Percentiles rank a stretch among this genome's conserved stretches.
phyloP scores from a whole-genome alignment of 2,329 filamentous ascomycete genomes.

The Alternaria alternata region DNA sequence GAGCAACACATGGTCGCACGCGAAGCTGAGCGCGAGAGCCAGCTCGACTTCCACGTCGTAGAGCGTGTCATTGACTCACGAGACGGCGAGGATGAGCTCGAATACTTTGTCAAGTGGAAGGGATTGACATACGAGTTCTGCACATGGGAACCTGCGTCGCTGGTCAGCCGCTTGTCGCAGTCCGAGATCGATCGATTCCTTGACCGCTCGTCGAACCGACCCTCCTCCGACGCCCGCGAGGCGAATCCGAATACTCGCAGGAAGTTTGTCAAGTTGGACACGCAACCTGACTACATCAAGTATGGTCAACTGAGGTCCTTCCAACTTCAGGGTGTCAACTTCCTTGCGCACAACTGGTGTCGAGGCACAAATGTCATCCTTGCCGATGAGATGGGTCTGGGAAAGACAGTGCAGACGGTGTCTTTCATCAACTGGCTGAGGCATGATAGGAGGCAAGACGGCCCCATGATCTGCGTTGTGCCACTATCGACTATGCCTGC shows the following conservation, averaged over 20 bases:
- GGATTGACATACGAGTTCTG: slow-evolving; percentile 90
- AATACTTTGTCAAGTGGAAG: slow-evolving; percentile 98
- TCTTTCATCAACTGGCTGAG: slow-evolving; percentile 97
- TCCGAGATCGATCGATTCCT: slow-evolving; percentile 91
- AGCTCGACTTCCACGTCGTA: slow-evolving; percentile 89
- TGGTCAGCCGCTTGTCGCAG: slow-evolving; percentile 82
- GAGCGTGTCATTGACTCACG: slow-evolving; percentile 89
- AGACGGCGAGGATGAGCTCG: slow-evolving; percentile 78
- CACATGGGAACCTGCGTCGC: slow-evolving; percentile 85
- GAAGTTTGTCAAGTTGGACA: slow-evolving; percentile 65
- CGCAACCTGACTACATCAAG: slow-evolving; percentile 85
- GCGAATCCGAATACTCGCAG: slow-evolving; percentile 75
- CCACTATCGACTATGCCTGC: slow-evolving; percentile 96
- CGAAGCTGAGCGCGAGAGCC: slow-evolving; percentile 86
- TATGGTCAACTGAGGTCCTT: slow-evolving; percentile 89
- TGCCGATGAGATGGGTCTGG: slow-evolving; percentile 97
- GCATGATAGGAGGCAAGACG: slow-evolving; percentile 87
- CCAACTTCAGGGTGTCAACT: slow-evolving; percentile 93
- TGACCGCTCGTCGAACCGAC: slow-evolving; percentile 81
- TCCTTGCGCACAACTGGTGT: slow-evolving; percentile 95
- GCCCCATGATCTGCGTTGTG: slow-evolving; percentile 96
- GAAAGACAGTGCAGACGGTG: slow-evolving; percentile 97
- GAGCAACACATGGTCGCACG: slow-evolving; percentile 96
- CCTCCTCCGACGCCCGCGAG: slow-evolving; percentile 81
- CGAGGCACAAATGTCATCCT: slow-evolving; percentile 94